phyloP scores from a whole-genome alignment of 305 asterid species.

The Ilex paraguariensis region DNA sequence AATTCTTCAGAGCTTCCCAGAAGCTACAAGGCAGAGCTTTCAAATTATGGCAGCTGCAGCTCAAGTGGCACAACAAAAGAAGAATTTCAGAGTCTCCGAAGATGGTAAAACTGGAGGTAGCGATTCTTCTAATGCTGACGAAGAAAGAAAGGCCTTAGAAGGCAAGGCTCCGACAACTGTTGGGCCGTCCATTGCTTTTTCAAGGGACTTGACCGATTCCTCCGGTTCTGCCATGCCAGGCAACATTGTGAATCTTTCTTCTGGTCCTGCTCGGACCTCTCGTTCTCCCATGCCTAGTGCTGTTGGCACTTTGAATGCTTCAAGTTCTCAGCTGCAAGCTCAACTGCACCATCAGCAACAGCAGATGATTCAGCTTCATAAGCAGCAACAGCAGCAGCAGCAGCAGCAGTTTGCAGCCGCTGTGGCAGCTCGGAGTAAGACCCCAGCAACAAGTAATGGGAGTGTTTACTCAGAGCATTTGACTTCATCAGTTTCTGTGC shows the following conservation, averaged over 20 bases:
- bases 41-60: constrained; percentile 42
- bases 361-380: constrained; percentile 36
- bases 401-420: constrained; percentile 48
- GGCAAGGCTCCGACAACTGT: constrained; percentile 31
- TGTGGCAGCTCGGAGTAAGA: constrained; percentile 44
- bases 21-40: constrained; percentile 52
- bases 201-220: constrained; percentile 52
- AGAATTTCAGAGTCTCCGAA: constrained; percentile 49
- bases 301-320: constrained; percentile 26
- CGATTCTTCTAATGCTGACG: constrained; percentile 52
- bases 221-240: constrained; percentile 13
- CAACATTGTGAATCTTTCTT: constrained; percentile 22
- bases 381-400: constrained; percentile 40
- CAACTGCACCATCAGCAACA: constrained; percentile 27
- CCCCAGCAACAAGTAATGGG: constrained; percentile 42
- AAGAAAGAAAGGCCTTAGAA: constrained; percentile 48
- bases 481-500: constrained; percentile 41
- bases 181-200: constrained; percentile 69
- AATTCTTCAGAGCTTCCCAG: constrained; percentile 57
- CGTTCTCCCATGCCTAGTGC: constrained; percentile 38
- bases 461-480: constrained; percentile 57
- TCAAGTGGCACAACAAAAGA: constrained; percentile 40
- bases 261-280: constrained; percentile 36
- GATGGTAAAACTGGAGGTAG: constrained; percentile 49
- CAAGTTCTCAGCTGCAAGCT: constrained; percentile 47